Evolutionary conservation across 768 basidiomycete genomes (phyloP), one percentile per base, ranked within the genome.

Genomic region (Termitomyces sp.): DNA sequence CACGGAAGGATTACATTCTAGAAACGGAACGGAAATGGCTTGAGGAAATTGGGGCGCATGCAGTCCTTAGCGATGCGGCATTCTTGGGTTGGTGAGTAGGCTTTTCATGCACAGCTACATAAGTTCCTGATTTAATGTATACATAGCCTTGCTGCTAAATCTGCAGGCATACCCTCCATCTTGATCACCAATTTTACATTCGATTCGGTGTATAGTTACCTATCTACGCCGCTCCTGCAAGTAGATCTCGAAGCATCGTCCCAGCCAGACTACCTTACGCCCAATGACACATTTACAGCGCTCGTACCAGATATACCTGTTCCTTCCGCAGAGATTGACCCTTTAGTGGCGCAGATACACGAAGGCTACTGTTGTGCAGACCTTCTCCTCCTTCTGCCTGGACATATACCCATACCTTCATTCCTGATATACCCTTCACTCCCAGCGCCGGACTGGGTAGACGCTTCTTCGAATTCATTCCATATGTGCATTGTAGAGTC

Each of bases 121-220:
- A 18, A 7, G 32, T 16, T n/a, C 8, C 43, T 50, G n/a, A 31
- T 31, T 29, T 13, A 49, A 49, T 24, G 27, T 50, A 8, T 32
- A 5, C 29, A n/a, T 59, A 89, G 87, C 63, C 76, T 86, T 36
- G 87, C 89, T 1, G 90, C 88, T 2, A 81, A 84, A 46, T 67
- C 73, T 37, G 79, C 83, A 0, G 77, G 79, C 0, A 74, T 91
- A n/a, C 90, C 88, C 1, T 86, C 86, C 1, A 75, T 85, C 41
- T 72, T 92, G 18, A 79, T 91, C 61, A 90, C 88, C 44, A 92
- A 92, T 72, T 92, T 92, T 67, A 87, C 88, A 0, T 92, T 92
- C 68, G 89, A 92, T 70, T 87, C 89, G 1, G 88, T 90, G 13
- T 92, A 86, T 68, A 88, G 86, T 60, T 90, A 85, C 61, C 84